Evolutionary conservation across 768 basidiomycete genomes (phyloP).

Genomic region (Cystofilobasidium bisporidii): DNA sequence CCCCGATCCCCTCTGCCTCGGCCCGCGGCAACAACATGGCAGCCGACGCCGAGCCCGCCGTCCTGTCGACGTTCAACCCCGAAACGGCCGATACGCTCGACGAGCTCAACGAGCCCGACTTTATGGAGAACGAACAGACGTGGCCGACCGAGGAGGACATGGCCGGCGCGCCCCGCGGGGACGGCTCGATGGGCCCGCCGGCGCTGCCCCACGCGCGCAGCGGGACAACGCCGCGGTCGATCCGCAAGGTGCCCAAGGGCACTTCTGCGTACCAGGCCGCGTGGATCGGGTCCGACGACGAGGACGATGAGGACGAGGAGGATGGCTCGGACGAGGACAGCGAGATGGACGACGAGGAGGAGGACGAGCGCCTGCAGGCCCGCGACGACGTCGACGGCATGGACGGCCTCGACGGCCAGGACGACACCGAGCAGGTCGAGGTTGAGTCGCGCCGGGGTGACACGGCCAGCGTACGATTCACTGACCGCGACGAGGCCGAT

Average conservation of each 20-base stretch:
- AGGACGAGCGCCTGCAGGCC: conserved; percentile 34
- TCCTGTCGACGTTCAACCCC: conserved; percentile 55
- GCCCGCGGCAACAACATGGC: conserved; percentile 33
- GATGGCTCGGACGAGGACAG: conserved; percentile 46
- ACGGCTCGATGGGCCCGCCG: conserved; percentile 12
- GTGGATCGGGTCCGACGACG: conserved; percentile 82
- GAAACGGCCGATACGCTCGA: conserved; percentile 70
- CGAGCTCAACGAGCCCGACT: conserved; percentile 78
- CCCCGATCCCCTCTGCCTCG: conserved; percentile 42
- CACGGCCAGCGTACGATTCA: conserved; percentile 50
- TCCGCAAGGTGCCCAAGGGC: conserved; percentile 83
- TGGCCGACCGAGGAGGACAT: conserved; percentile 99
- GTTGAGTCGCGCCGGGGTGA: conserved; percentile 40
- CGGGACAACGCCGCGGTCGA: conserved; percentile 67
- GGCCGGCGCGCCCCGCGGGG: conserved; percentile 36
- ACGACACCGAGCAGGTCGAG: conserved; percentile 44
- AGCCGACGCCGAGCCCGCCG: conserved; percentile 39
- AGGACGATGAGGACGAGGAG: conserved; percentile 51
- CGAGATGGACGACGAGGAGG: conserved; percentile 33
- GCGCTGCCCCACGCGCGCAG: conserved; percentile 31
- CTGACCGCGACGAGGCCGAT: conserved; percentile 72
- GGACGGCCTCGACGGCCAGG: conserved; percentile 36
- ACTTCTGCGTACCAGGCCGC: conserved; percentile 95
- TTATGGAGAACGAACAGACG: conserved; percentile 88
- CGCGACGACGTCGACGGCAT: conserved; percentile 35